phyloP scores from a whole-genome alignment of 1,284 basidiomycete genomes.

The Ustilago trichophora region DNA sequence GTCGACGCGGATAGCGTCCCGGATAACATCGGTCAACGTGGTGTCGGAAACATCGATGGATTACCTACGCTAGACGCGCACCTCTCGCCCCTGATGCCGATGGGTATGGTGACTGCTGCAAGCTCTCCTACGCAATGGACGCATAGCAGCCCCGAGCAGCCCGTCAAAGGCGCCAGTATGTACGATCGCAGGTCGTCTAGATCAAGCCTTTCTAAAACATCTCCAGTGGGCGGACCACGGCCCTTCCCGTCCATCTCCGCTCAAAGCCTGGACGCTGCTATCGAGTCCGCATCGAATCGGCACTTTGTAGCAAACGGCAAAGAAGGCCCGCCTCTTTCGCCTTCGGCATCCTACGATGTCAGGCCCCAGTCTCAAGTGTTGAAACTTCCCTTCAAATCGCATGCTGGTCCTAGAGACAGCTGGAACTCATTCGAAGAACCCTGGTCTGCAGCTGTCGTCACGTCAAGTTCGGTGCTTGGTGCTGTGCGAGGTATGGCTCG shows the following conservation, averaged over 20 bases:
- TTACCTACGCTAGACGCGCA: conserved; percentile 9
- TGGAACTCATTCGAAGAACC: conserved; percentile 21
- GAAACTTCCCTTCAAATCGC: neutral
- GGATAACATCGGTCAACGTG: neutral
- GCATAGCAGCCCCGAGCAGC: conserved; percentile 9
- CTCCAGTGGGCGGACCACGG: neutral
- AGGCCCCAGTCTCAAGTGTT: neutral
- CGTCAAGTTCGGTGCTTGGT: neutral
- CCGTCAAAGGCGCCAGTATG: neutral
- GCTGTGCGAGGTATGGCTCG: conserved; percentile 1
- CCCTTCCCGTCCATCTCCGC: conserved; percentile 9
- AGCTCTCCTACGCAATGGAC: conserved; percentile 13
- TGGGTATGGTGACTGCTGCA: conserved; percentile 21
- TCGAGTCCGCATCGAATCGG: neutral
- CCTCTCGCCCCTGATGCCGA: conserved; percentile 16
- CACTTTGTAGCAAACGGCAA: neutral
- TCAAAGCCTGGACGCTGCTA: neutral
- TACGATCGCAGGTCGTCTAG: neutral
- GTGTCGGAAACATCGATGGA: neutral
- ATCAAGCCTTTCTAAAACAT: neutral
- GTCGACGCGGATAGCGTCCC: conserved; percentile 2
- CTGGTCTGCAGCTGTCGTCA: conserved; percentile 7
- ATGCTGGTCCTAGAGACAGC: conserved; percentile 5
- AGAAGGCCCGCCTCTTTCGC: conserved; percentile 11
- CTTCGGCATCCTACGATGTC: conserved; percentile 15